phyloP scores from a whole-genome alignment of 2,329 filamentous ascomycete species.

The Pseudopyrenochaeta lycopersici region DNA sequence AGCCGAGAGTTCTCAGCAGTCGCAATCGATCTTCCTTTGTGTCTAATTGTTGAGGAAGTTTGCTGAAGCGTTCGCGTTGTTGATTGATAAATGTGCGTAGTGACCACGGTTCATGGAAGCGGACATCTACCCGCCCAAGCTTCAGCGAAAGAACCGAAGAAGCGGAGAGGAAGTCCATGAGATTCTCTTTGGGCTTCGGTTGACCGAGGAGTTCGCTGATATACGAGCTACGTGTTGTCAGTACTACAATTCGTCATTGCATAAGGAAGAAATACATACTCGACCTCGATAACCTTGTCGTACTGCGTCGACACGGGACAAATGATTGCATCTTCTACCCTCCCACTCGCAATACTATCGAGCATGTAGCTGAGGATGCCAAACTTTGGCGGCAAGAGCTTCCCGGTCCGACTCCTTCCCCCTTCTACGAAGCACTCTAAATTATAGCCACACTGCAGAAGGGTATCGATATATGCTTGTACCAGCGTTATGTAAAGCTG shows the following conservation, averaged over 20 bases:
- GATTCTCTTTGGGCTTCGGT: slow-evolving; percentile 94
- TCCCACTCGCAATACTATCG: slow-evolving; percentile 86
- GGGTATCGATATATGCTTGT: slow-evolving; percentile 92
- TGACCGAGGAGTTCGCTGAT: slow-evolving; percentile 92
- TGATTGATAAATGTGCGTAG: slow-evolving; percentile 81
- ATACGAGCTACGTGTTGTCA: slow-evolving; percentile 69
- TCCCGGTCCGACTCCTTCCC: slow-evolving; percentile 89
- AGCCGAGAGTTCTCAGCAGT: slow-evolving; percentile 85
- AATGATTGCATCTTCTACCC: slow-evolving; percentile 89
- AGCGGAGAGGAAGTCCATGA: slow-evolving; percentile 86
- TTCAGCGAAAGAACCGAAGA: slow-evolving; percentile 89
- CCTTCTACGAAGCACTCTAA: slow-evolving; percentile 99
- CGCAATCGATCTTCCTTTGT: slow-evolving; percentile 67
- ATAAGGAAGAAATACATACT: slow-evolving; percentile 24
- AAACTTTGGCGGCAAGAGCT: slow-evolving; percentile 92
- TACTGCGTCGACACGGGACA: slow-evolving; percentile 98
- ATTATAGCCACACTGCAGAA: slow-evolving; percentile 91
- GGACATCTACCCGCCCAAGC: slow-evolving; percentile 89
- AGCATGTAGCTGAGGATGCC: slow-evolving; percentile 92
- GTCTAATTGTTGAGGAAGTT: slow-evolving; percentile 44
- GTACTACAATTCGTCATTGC: neutral
- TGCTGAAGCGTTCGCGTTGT: slow-evolving; percentile 69
- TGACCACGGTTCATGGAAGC: slow-evolving; percentile 97
- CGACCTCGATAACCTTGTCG: slow-evolving; percentile 96
- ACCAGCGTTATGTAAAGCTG: slow-evolving; percentile 91